These are phyloP conservation scores for Dicorynia guianensis DNA, from an alignment of 306 rosid genomes.

Conservation along the genomic window DNA sequence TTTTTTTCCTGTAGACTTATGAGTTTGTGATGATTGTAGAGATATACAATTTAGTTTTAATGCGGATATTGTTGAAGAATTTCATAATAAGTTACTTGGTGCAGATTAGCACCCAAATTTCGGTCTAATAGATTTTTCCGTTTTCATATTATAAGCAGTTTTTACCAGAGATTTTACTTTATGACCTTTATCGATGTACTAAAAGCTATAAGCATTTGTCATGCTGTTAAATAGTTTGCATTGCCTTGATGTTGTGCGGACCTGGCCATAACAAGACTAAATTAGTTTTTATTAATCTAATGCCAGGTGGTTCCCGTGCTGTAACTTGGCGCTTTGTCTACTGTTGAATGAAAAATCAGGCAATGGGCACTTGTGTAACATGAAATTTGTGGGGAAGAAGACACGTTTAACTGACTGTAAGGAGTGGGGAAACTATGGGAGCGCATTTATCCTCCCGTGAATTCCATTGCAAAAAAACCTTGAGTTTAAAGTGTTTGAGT, in stretches of 20 bases:
- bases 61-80: slow-evolving; percentile 41
- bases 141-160: slow-evolving; percentile 18
- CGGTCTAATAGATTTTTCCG: not conserved
- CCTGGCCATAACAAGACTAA: too few relatives aligned
- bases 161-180: slow-evolving; percentile 28
- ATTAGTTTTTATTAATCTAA: too few relatives aligned
- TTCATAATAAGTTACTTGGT: slow-evolving; percentile 51
- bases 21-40: slow-evolving; percentile 26
- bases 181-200: slow-evolving; percentile 16
- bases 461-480: not conserved
- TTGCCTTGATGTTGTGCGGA: too few relatives aligned
- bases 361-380: not conserved
- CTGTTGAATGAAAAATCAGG: not conserved
- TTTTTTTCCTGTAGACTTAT: slow-evolving; percentile 44
- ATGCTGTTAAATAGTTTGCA: too few relatives aligned
- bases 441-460: slow-evolving; percentile 3
- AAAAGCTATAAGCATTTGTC: not conserved
- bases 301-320: slow-evolving; percentile 11
- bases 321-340: slow-evolving; percentile 3
- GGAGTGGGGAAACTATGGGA: not conserved
- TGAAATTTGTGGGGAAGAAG: not conserved
- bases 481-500: slow-evolving; percentile 1
- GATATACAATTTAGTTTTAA: slow-evolving; percentile 49
- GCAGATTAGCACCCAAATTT: slow-evolving; percentile 31
- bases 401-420: not conserved